phyloP scores from a whole-genome alignment of 164 flowering plant species.

The Kingdonia uniflora region DNA sequence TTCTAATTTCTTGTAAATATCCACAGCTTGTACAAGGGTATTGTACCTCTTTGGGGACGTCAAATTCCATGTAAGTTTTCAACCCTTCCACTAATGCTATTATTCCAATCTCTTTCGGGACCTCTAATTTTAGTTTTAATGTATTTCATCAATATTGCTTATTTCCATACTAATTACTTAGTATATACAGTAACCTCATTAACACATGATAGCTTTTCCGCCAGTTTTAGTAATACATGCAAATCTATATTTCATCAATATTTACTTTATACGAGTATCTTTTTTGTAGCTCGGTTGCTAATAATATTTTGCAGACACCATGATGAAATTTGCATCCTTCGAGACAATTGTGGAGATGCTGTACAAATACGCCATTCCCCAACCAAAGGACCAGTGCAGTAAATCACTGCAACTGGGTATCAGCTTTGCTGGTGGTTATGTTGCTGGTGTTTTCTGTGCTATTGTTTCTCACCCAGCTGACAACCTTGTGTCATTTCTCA shows the following conservation, averaged over 20 bases:
- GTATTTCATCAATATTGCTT: too few relatives aligned
- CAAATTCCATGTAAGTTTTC: conserved; percentile 80
- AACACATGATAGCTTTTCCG: too few relatives aligned
- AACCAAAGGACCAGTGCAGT: conserved; percentile 73
- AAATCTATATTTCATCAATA: not conserved
- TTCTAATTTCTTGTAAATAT: not conserved
- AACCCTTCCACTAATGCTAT: not conserved
- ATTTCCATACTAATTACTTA: too few relatives aligned
- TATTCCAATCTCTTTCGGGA: not conserved
- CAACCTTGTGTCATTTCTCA: conserved; percentile 85
- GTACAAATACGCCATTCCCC: conserved; percentile 66
- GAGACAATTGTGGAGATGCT: conserved; percentile 68
- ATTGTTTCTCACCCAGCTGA: conserved; percentile 90
- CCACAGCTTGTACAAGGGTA: conserved; percentile 72
- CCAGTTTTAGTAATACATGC: too few relatives aligned
- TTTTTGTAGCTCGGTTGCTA: conserved; percentile 10
- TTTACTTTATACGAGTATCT: conserved; percentile 23
- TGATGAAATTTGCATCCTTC: conserved; percentile 94
- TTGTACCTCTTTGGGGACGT: conserved; percentile 94
- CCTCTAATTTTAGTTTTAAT: too few relatives aligned
- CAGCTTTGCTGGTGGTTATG: conserved; percentile 80
- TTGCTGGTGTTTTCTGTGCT: conserved; percentile 79
- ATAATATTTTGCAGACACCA: conserved; percentile 47
- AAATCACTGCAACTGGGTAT: conserved; percentile 63
- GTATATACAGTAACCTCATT: too few relatives aligned